These are phyloP conservation scores for Pleurotus tuber-regium DNA, from an alignment of 768 basidiomycete species.

Conservation along the genomic window DNA sequence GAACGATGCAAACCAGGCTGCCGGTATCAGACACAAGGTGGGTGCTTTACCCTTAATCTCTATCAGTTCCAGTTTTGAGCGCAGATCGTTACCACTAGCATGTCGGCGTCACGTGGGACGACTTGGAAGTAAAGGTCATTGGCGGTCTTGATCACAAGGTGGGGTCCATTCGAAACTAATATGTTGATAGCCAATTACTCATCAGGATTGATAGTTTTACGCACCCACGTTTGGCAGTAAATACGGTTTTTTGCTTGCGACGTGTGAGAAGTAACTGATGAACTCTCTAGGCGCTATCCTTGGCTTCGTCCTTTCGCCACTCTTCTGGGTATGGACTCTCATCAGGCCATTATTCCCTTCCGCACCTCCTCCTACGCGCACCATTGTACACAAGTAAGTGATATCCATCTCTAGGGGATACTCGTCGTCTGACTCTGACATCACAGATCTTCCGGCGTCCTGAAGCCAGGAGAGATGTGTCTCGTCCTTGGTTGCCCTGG, in stretches of 20 bases:
- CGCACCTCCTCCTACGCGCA: conserved; percentile 37
- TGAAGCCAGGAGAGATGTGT: conserved; percentile 85
- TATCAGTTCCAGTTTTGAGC: not conserved
- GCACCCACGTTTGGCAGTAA: conserved; percentile 59
- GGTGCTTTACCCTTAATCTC: not conserved
- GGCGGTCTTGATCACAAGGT: conserved; percentile 61
- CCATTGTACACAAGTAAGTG: conserved; percentile 58
- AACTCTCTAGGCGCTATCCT: conserved; percentile 46
- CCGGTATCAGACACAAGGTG: conserved; percentile 66
- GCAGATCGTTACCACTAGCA: conserved; percentile 33
- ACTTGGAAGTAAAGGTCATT: conserved; percentile 58
- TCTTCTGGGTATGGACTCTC: conserved; percentile 45
- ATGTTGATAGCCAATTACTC: not conserved
- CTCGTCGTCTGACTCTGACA: not conserved
- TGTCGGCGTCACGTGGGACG: conserved; percentile 74
- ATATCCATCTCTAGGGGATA: not conserved
- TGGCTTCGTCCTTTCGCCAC: conserved; percentile 50
- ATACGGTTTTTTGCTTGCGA: not conserved
- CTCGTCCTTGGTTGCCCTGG: conserved; percentile 82
- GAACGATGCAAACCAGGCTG: conserved; percentile 61
- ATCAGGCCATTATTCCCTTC: conserved; percentile 38
- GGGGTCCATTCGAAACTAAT: conserved; percentile 7
- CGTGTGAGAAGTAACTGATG: not conserved
- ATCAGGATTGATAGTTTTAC: conserved; percentile 39
- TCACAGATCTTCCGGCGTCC: conserved; percentile 57